Base-by-base conservation (phyloP, 23 red algal genomes). In the Agarophyton chilense region DNA sequence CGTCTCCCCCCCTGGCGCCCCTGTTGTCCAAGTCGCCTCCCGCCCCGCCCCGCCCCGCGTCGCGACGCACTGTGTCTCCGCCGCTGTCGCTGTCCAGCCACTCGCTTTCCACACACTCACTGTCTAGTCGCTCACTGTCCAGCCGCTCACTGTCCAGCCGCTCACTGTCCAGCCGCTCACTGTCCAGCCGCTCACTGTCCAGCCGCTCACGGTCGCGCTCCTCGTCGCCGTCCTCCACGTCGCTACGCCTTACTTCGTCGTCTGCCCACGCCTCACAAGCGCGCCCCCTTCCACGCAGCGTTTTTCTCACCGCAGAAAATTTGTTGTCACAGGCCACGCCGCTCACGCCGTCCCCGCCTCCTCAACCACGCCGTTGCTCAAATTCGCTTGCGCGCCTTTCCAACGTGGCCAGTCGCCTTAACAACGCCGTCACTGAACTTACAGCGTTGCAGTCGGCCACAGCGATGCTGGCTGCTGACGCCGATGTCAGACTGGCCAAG, bases 391-490 rank as follows among this genome's bases (percentile, higher is more conserved):
- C 25, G 34, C 61, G 25, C 10, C 26, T 35, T 10, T 66, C 61
- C 1, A 66, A 34, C 24, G 16, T 32, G 2, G 61, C 72, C 19
- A 46, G 39, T 14, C 72, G 72, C 11, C 43, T 77, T 38, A 40
- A 77, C 36, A 51, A 31, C 14, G 43, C 47, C 21, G 31, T 29
- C 47, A 3, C 13, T 14, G 63, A 72, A 16, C 26, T 87, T 34
- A 62, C 63, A 26, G 47, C 34, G 17, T 19, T 87, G 18, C 82
- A 87, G 36, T 52, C 64, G 43, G 50, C 49, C 6, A 87, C 82
- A 7, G 82, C 82, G 44, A 7, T 25, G 32, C 21, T 57, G 46
- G 82, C 82, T 21, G 82, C 82, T 2, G 63, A 87, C 11, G 82
- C 82, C 42, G 82, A 68, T 21, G 52, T 26, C 16, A 66, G 29